Base-by-base conservation (phyloP, 179 eudicot genomes). In the Gypsophila paniculata region DNA sequence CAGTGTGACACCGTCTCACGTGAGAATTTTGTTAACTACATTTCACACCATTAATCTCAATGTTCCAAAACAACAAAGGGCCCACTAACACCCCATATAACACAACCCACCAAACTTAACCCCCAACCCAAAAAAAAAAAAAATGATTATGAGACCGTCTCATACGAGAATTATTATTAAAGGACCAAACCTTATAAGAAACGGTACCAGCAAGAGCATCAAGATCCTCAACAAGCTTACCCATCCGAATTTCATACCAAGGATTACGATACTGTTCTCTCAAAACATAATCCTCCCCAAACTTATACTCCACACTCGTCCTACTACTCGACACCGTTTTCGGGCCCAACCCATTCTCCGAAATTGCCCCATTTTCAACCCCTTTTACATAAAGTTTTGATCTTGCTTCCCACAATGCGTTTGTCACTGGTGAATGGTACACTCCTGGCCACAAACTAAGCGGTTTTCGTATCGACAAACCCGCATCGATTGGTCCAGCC, bases 171-270 rank as follows among this genome's bases (percentile, higher is more conserved):
- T 18, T 13, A 71, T 21, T 7, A 3, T 11, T 2, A 63, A 51
- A 52, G 46, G 8, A 25, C 4, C 18, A 0, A 77, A 91, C 98
- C 97, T 89, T 93, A 62, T 86, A 90, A 58, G 98, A 91, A 66
- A 93, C 85, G 72, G 97, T 91, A 8, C 96, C 99, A 74, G 97
- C 99, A 64, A 94, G 86, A 39, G 99, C 99, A 88, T 94, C 99
- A 77, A 94, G 99, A 82, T 94, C 99, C 69, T 94, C 97, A 32
- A 92, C 92, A 85, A 94, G 77, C 70, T 90, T 94, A 62, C 97
- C 99, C 83, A 90, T 86, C 70, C 97, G 78, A 81, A 94, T 88
- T 82, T 81, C 83, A 80, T 92, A 87, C 97, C 97, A 94, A 10
- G 98, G 89, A 79, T 93, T 88, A 75, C 92, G 84, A 76, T 94